Evolutionary conservation across 257 asterid species (phyloP).

Genomic region (Datura wrightii): DNA sequence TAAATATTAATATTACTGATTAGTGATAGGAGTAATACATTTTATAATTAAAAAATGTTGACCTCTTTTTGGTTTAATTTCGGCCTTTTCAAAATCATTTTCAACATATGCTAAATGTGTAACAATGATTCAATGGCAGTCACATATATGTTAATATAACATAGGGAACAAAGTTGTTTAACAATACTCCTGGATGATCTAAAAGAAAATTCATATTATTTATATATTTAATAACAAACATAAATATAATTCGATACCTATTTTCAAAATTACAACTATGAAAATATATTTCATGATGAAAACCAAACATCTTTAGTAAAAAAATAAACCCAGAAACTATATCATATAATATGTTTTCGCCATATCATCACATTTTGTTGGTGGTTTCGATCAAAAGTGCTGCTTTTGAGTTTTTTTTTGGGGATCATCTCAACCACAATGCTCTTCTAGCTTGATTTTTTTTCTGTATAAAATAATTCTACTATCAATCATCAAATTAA

Average conservation of each 20-base stretch:
- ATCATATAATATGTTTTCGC: no score
- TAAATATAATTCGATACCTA: neutral
- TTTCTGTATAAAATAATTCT: neutral
- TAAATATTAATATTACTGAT: no score
- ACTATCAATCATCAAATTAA: neutral
- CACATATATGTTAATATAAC: no score
- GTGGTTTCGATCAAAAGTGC: neutral
- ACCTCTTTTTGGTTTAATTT: no score
- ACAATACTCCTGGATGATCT: neutral
- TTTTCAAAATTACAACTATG: neutral
- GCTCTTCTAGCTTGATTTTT: neutral
- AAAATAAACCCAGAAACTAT: neutral
- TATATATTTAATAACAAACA: neutral
- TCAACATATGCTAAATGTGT: no score
- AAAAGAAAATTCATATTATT: neutral
- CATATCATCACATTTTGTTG: neutral
- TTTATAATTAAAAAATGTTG: no score
- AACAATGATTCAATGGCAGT: no score
- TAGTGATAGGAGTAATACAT: no score
- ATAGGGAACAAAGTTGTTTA: neutral
- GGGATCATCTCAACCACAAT: neutral
- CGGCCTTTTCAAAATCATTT: no score
- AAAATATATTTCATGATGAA: neutral
- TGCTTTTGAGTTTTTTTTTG: no score
- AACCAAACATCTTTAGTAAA: neutral